A percentile compares a stretch with the other conserved stretches of the same genome.
phyloP scores from a whole-genome alignment of 2,329 filamentous ascomycete species.

The Penicillium sp. region DNA sequence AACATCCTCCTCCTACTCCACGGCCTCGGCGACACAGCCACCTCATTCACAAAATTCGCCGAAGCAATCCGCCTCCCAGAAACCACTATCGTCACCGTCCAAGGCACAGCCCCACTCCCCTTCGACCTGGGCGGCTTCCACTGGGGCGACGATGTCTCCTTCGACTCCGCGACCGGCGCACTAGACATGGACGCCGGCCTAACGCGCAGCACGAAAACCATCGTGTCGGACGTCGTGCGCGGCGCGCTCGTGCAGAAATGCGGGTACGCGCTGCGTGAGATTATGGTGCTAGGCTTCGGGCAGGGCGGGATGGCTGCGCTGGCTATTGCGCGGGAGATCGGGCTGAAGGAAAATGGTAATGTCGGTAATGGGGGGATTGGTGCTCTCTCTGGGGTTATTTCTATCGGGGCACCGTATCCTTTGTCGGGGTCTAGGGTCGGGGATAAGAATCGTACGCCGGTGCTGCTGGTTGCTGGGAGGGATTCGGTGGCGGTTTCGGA shows the following conservation, averaged over 20 bases:
- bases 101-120: conserved; percentile 67
- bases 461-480: conserved; percentile 42
- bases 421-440: conserved; percentile 31
- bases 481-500: conserved; percentile 56
- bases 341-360: not conserved
- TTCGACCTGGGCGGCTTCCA: conserved; percentile 66
- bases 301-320: conserved; percentile 65
- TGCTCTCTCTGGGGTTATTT: conserved; percentile 41
- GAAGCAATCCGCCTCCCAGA: conserved; percentile 69
- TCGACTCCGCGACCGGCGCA: conserved; percentile 51
- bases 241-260: conserved; percentile 54
- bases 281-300: conserved; percentile 65
- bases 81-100: conserved; percentile 70
- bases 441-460: conserved; percentile 40
- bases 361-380: conserved; percentile 9
- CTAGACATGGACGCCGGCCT: conserved; percentile 64
- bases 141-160: conserved; percentile 65
- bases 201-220: conserved; percentile 44
- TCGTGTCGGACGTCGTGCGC: conserved; percentile 53
- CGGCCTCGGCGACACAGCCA: conserved; percentile 74
- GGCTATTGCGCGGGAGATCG: conserved; percentile 51
- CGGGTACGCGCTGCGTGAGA: conserved; percentile 59
- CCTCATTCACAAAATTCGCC: conserved; percentile 67
- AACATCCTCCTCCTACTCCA: conserved; percentile 80
- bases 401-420: conserved; percentile 44